These are phyloP conservation scores for Pulicaria dysenterica DNA, from an alignment of 129 eudicot genomes.

Conservation along the genomic window DNA sequence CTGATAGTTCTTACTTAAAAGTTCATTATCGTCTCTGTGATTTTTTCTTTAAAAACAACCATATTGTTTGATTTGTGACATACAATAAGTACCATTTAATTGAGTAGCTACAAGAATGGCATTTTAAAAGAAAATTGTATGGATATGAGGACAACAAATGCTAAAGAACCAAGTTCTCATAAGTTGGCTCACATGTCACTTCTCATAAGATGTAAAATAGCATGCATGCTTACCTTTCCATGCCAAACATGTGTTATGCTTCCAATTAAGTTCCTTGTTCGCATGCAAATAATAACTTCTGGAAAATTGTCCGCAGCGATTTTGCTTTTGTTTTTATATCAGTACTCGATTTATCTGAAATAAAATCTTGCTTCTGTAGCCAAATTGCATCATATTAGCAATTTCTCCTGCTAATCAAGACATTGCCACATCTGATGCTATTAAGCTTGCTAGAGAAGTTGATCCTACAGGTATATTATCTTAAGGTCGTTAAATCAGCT, in stretches of 20 bases:
- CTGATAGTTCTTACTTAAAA: no score
- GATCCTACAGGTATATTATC: constrained; percentile 75
- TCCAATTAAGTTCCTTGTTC: neutral
- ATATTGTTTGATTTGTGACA: neutral
- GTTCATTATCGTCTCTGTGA: neutral
- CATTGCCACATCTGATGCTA: constrained; percentile 99
- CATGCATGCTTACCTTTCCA: no score
- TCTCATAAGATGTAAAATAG: no score
- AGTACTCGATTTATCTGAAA: constrained; percentile 10
- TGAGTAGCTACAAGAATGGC: no score
- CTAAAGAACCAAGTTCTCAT: no score
- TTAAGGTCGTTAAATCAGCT: constrained; percentile 9
- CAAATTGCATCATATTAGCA: constrained; percentile 95
- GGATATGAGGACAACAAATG: no score
- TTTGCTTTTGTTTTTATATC: constrained; percentile 4
- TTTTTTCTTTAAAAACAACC: neutral
- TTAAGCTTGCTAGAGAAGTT: constrained; percentile 98
- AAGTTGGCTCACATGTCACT: no score
- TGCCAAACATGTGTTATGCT: neutral
- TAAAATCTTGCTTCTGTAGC: constrained; percentile 50
- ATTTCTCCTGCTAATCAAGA: constrained; percentile 99
- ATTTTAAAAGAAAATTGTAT: no score
- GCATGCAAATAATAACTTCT: constrained; percentile 14
- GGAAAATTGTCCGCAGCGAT: neutral
- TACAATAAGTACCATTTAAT: neutral